Evolutionary conservation across 306 rosid genomes (phyloP), one percentile per base, ranked within the genome.

Genomic region (Ceratonia siliqua): DNA sequence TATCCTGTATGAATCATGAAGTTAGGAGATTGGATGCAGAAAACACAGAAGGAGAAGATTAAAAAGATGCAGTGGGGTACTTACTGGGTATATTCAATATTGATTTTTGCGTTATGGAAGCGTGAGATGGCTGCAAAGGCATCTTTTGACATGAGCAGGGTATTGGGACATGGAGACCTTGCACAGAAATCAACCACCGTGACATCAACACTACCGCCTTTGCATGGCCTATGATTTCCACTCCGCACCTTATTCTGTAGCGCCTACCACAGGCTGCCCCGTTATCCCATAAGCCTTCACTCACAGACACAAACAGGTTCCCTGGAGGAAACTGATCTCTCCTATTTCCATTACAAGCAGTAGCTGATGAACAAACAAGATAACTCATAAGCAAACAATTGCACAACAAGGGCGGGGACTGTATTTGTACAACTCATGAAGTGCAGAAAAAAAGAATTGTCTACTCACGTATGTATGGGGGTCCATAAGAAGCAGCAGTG

Each of bases 261-360:
- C 89, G 62, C 68, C 95, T 78, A 33, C 95, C 97, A 65, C 95
- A 87, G 0, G 97, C 91, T 1, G 91, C 96, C 0, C 96, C 96
- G 13, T 90, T 88, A 32, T 90, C 96, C 96, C 96, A 90, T 24
- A 88, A 72, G 7, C 91, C 93, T 72, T 90, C 93, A 48, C 85
- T 85, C 73, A 88, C 96, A 0, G 93, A 82, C 28, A 73, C 90
- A 27, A 88, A 87, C 1, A 81, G 52, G 32, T 78, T 84, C 0
- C 88, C 91, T 0, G 84, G 72, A 0, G 92, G 95, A 63, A 89
- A 85, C 68, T 87, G 89, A 0, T 76, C 78, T 46, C 53, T 2
- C 28, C 72, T 74, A 15, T 59, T 78, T 11, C 92, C 90, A 8
- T 70, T 57, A 63, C 95, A 89, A 15, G 77, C 77, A n/a, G 92